Conservation (phyloP, 371 early-diverging fungal species). For the Lichtheimia ornata region DNA sequence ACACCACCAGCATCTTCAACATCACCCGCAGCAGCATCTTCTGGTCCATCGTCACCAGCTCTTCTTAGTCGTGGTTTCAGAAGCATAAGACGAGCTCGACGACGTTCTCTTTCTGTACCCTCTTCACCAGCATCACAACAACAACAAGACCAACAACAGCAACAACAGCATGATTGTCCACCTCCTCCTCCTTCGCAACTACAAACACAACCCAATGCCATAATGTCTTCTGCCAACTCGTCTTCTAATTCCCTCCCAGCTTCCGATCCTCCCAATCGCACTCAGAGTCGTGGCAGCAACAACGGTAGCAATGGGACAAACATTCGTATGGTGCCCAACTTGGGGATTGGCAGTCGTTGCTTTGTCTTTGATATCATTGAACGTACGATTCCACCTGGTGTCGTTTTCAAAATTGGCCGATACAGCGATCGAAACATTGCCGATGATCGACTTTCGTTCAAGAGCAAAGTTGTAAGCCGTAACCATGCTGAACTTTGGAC, state of each 20-base stretch:
- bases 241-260: slow-evolving; percentile 18
- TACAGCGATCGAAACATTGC: slow-evolving; percentile 72
- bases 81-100: slow-evolving; percentile 33
- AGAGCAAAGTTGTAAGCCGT: slow-evolving; percentile 92
- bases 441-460: slow-evolving; percentile 81
- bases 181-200: neutral
- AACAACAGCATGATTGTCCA: neutral
- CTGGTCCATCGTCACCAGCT: slow-evolving; percentile 23
- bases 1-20: slow-evolving; percentile 15
- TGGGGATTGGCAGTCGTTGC: slow-evolving; percentile 66
- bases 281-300: neutral
- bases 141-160: neutral
- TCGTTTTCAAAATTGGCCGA: slow-evolving; percentile 74
- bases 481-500: slow-evolving; percentile 94
- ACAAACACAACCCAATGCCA: neutral
- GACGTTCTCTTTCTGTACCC: slow-evolving; percentile 20
- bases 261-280: slow-evolving; percentile 9
- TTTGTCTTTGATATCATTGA: slow-evolving; percentile 85
- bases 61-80: slow-evolving; percentile 37
- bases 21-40: neutral
- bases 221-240: neutral
- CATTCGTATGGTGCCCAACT: slow-evolving; percentile 76
- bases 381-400: slow-evolving; percentile 68
- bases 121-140: slow-evolving; percentile 13
- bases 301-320: slow-evolving; percentile 36